Base-by-base conservation (phyloP, 805 yeast genomes). In the Sugiyamaella qingdaonensis region DNA sequence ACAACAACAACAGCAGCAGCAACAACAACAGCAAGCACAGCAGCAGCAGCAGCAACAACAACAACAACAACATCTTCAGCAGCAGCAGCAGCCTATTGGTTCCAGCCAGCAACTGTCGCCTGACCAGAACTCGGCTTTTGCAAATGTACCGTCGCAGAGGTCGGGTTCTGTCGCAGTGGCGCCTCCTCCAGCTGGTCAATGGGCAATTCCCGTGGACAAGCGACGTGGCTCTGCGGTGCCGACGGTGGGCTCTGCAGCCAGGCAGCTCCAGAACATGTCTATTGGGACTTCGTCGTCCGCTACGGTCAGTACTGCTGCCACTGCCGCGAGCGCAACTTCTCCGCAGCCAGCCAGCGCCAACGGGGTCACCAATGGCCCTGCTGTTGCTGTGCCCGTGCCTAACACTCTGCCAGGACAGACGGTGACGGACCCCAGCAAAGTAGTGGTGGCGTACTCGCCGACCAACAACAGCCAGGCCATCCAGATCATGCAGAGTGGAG, bases 401-500 rank as follows among this genome's bases (percentile, higher is more conserved):
- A 39, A 39, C 24, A 19, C 43, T 16, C 24, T 39, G 24, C 43
- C 43, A 10, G 43, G 43, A 16, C 43, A 39, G 13, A 5, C 50
- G 10, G 49, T 35, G 13, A 33, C 35, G 29, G 58, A 58, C 31
- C 54, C 58, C 14, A 58, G 58, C 46, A 62, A 64, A 51, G 61
- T 65, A 8, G 65, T 65, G 21, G 65, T 65, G 16, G 66, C 67
- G 8, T 65, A 64, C 52, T 63, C 66, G 16, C 67, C 68, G 10
- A 61, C 61, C 10, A 64, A 64, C 50, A 62, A 63, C 36, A 58
- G 61, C 11, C 63, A 63, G 44, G 65, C 73, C 3, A 56, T 69
- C 27, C 69, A 69, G 51, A 69, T 67, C 36, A 61, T 69, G 55
- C 73, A 70, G 56, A 67, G 59, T 47, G 73, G 73, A 10, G 74